Percentiles rank a stretch among this genome's conserved stretches.
These are phyloP conservation scores for Exophiala oligosperma DNA, from an alignment of 2,329 filamentous ascomycete genomes.

Conservation along the genomic window DNA sequence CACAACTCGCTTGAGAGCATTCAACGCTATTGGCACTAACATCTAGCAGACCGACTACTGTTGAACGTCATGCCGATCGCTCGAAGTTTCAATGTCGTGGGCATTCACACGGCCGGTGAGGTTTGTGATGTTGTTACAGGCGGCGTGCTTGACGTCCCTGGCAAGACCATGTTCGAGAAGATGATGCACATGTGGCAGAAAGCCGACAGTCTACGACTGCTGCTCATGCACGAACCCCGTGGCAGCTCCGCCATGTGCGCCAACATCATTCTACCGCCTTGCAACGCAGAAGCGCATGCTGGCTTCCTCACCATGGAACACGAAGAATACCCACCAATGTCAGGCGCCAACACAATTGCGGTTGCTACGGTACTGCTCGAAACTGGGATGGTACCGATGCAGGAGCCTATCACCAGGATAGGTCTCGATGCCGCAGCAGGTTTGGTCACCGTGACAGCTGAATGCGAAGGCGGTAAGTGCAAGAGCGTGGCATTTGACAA, in stretches of 20 bases:
- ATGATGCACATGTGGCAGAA: constrained; percentile 44
- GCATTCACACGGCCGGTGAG: too few species aligned
- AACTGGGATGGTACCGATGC: constrained; percentile 49
- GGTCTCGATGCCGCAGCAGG: constrained; percentile 49
- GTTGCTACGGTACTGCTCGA: constrained; percentile 49
- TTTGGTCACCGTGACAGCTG: constrained; percentile 41
- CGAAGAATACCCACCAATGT: constrained; percentile 49
- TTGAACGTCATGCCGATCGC: too few species aligned
- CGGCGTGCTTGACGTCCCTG: too few species aligned
- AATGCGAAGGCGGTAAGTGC: constrained; percentile 47
- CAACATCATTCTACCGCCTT: constrained; percentile 46
- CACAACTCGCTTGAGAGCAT: too few species aligned
- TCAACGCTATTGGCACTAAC: too few species aligned
- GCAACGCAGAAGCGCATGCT: constrained; percentile 45
- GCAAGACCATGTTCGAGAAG: constrained; percentile 47
- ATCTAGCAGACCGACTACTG: too few species aligned
- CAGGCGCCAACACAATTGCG: constrained; percentile 48
- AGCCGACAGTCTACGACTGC: constrained; percentile 42
- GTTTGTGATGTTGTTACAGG: too few species aligned
- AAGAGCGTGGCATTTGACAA: constrained; percentile 48
- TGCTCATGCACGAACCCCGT: constrained; percentile 50
- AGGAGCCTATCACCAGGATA: constrained; percentile 44
- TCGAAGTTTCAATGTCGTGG: too few species aligned
- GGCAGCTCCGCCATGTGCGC: constrained; percentile 42
- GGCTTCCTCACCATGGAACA: constrained; percentile 50